A percentile compares a stretch with the other conserved stretches of the same genome.
These are phyloP conservation scores for Pulveroboletus sp. DNA, from an alignment of 768 basidiomycete genomes.

Conservation along the genomic window DNA sequence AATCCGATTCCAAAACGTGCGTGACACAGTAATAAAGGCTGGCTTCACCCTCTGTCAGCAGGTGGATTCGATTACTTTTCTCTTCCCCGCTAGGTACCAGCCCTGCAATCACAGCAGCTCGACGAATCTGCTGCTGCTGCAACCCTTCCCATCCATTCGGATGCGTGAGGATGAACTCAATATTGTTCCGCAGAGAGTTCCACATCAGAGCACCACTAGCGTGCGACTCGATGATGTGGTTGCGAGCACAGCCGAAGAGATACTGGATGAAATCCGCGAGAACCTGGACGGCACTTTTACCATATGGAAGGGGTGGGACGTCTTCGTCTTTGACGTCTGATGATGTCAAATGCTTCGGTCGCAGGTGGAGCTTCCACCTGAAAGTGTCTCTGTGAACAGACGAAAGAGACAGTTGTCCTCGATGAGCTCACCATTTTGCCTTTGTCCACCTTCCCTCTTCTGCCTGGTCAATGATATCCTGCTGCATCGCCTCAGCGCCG, in stretches of 20 bases:
- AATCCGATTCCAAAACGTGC: constrained; percentile 35
- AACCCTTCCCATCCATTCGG: constrained; percentile 31
- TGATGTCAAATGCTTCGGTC: constrained; percentile 21
- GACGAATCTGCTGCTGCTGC: constrained; percentile 29
- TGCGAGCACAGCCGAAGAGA: constrained; percentile 20
- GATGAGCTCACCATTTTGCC: constrained; percentile 34
- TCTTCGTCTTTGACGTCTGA: constrained; percentile 22
- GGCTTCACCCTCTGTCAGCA: constrained; percentile 27
- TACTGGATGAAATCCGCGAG: constrained; percentile 27
- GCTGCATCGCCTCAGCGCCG: constrained; percentile 40
- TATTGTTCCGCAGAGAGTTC: constrained; percentile 18
- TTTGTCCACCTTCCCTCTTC: constrained; percentile 35
- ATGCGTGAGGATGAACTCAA: constrained; percentile 25
- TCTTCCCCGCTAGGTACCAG: constrained; percentile 14
- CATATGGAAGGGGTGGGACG: constrained; percentile 21
- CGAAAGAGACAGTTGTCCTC: background rate
- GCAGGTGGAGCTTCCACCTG: constrained; percentile 36
- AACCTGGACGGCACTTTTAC: constrained; percentile 17
- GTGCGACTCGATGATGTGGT: constrained; percentile 22
- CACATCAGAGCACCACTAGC: constrained; percentile 26
- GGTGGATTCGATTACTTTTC: constrained; percentile 16
- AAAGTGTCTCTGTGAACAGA: background rate
- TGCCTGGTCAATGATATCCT: constrained; percentile 34
- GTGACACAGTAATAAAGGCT: constrained; percentile 37
- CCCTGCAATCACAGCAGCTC: constrained; percentile 21